phyloP scores from a whole-genome alignment of 371 early-diverging fungal species.

The Rhizopus sp. region DNA sequence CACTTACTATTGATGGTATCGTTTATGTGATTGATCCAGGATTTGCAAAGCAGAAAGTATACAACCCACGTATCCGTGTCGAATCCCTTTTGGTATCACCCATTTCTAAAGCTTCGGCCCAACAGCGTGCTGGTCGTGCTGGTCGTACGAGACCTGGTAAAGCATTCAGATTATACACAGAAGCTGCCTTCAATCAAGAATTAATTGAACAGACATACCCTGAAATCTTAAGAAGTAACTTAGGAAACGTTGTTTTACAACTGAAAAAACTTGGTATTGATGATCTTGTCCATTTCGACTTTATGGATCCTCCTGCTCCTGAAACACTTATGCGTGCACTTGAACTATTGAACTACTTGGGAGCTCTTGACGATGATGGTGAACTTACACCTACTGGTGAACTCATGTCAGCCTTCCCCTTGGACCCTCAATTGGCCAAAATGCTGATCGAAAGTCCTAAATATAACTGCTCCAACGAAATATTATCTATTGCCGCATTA shows the following conservation, averaged over 20 bases:
- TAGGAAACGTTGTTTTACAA: constrained; percentile 85
- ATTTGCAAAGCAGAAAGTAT: constrained; percentile 97
- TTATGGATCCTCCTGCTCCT: constrained; percentile 93
- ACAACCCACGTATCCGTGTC: constrained; percentile 92
- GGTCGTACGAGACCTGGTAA: constrained; percentile 94
- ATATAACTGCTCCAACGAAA: constrained; percentile 90
- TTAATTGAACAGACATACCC: constrained; percentile 90
- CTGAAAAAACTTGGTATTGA: constrained; percentile 87
- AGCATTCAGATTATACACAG: constrained; percentile 92
- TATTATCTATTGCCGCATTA: constrained; percentile 91
- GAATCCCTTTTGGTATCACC: constrained; percentile 76
- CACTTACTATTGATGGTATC: constrained; percentile 98
- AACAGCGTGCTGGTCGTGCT: constrained; percentile 91
- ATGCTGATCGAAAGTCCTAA: constrained; percentile 82
- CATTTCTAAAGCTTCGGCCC: constrained; percentile 79
- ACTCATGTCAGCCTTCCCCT: constrained; percentile 88
- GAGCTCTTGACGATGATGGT: constrained; percentile 87
- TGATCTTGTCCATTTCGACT: constrained; percentile 92
- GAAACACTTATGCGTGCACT: constrained; percentile 92
- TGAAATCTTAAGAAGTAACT: constrained; percentile 85
- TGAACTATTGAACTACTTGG: constrained; percentile 88
- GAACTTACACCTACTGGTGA: constrained; percentile 82
- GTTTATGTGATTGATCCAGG: constrained; percentile 99
- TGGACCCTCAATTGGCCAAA: constrained; percentile 89
- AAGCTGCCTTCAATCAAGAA: constrained; percentile 78